Evolutionary conservation across 1,284 basidiomycete genomes (phyloP).

Genomic region (Xanthoconium separans): DNA sequence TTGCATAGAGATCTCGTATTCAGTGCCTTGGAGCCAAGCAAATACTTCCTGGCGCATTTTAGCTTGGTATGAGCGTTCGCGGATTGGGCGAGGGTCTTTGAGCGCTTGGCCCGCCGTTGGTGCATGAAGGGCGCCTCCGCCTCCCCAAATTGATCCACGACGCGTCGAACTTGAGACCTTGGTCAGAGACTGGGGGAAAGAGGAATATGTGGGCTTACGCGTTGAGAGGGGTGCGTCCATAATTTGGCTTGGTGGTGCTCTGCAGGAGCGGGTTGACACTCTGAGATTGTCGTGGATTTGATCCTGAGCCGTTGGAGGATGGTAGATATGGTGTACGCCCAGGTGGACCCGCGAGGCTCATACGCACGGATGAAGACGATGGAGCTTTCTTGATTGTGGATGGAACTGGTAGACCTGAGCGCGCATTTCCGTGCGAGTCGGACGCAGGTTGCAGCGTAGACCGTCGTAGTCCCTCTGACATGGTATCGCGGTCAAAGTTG

Average conservation of each 20-base stretch:
- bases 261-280: constrained; percentile 65
- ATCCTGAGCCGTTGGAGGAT: constrained; percentile 39
- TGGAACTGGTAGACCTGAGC: constrained; percentile 57
- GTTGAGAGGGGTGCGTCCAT: constrained; percentile 73
- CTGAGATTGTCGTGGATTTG: constrained; percentile 67
- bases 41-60: constrained; percentile 76
- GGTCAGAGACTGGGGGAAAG: constrained; percentile 2
- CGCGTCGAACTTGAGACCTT: constrained; percentile 52
- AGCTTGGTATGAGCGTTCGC: constrained; percentile 67
- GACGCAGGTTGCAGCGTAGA: constrained; percentile 56
- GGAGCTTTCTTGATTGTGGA: constrained; percentile 65
- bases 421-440: constrained; percentile 51
- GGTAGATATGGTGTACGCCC: constrained; percentile 54
- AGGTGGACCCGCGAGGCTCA: constrained; percentile 70
- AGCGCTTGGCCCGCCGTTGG: constrained; percentile 48
- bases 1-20: constrained; percentile 64
- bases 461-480: constrained; percentile 23
- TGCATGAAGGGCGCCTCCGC: constrained; percentile 43
- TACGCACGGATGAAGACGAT: constrained; percentile 41
- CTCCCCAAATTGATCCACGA: constrained; percentile 66
- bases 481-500: constrained; percentile 10
- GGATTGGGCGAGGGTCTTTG: constrained; percentile 75
- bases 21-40: constrained; percentile 60
- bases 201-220: constrained; percentile 45
- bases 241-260: constrained; percentile 64